Percentiles rank a stretch among this genome's conserved stretches.
Evolutionary conservation across 1,139 yeast genomes (phyloP).

Genomic region (Pichia sp.): DNA sequence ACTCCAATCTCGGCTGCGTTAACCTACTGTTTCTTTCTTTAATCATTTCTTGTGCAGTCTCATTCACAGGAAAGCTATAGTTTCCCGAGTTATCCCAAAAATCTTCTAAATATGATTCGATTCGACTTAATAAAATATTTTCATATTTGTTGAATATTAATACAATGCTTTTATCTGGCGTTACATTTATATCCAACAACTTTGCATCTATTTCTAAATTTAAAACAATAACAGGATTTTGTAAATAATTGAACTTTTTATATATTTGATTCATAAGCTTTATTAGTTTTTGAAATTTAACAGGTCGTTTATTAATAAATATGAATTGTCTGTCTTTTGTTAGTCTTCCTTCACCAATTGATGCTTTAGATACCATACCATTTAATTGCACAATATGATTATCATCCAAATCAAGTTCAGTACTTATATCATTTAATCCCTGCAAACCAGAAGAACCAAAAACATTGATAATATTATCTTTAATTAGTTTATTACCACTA

Average conservation of each 20-base stretch:
- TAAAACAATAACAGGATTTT: slow-evolving; percentile 65
- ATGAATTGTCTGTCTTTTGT: slow-evolving; percentile 69
- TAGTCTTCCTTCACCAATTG: slow-evolving; percentile 71
- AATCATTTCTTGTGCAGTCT: slow-evolving; percentile 6
- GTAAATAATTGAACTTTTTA: slow-evolving; percentile 62
- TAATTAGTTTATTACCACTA: slow-evolving; percentile 40
- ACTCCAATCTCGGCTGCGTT: slow-evolving; percentile 14
- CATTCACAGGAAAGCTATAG: slow-evolving; percentile 35
- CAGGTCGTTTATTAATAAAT: slow-evolving; percentile 73
- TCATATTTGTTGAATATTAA: slow-evolving; percentile 56
- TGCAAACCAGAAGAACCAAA: slow-evolving; percentile 63
- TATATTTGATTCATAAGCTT: slow-evolving; percentile 70
- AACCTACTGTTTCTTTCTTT: slow-evolving; percentile 5
- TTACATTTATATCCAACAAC: slow-evolving; percentile 71
- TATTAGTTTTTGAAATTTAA: slow-evolving; percentile 46
- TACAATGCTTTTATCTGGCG: slow-evolving; percentile 82
- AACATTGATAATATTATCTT: slow-evolving; percentile 56
- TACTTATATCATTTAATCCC: slow-evolving; percentile 46
- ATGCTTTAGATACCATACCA: slow-evolving; percentile 69
- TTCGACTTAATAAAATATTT: slow-evolving; percentile 42
- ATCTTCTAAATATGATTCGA: slow-evolving; percentile 37
- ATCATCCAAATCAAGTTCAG: slow-evolving; percentile 7
- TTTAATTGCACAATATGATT: slow-evolving; percentile 32
- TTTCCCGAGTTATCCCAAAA: slow-evolving; percentile 42
- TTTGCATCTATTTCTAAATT: slow-evolving; percentile 49